Percentiles rank a stretch among this genome's conserved stretches.
phyloP scores from a whole-genome alignment of 768 basidiomycete genomes.

The Amanita jacksonii region DNA sequence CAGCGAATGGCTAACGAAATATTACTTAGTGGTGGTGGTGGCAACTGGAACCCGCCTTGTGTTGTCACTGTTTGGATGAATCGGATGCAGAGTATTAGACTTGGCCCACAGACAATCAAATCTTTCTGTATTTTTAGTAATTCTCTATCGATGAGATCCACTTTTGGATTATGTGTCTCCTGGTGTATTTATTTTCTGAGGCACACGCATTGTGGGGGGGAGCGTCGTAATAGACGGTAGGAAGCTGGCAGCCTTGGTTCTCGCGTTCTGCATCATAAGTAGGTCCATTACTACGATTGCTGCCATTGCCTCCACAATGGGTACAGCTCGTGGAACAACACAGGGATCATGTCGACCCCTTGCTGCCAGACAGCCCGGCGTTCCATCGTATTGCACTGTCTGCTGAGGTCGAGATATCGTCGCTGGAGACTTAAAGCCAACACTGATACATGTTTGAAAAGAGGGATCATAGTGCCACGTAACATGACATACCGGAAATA shows the following conservation, averaged over 20 bases:
- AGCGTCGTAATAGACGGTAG: slow-evolving; percentile 85
- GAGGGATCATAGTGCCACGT: background rate
- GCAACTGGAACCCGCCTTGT: slow-evolving; percentile 54
- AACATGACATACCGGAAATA: slow-evolving; percentile 69
- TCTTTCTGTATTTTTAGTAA: background rate
- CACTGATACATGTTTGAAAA: slow-evolving; percentile 31
- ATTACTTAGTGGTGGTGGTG: slow-evolving; percentile 75
- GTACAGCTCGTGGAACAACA: slow-evolving; percentile 93
- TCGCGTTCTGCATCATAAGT: slow-evolving; percentile 81
- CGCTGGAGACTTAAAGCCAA: slow-evolving; percentile 97
- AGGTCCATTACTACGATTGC: slow-evolving; percentile 92
- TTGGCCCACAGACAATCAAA: background rate
- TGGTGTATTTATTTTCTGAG: slow-evolving; percentile 14
- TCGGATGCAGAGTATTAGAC: slow-evolving; percentile 31
- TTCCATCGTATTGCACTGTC: slow-evolving; percentile 92
- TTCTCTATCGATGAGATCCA: background rate
- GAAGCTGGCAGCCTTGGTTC: slow-evolving; percentile 60
- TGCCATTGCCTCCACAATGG: slow-evolving; percentile 98
- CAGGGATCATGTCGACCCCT: slow-evolving; percentile 95
- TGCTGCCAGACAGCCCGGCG: slow-evolving; percentile 78
- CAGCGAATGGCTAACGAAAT: background rate
- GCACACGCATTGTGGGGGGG: slow-evolving; percentile 85
- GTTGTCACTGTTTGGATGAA: slow-evolving; percentile 54
- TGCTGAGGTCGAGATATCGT: slow-evolving; percentile 90
- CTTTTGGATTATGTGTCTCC: background rate